These are phyloP conservation scores for Fistulinella cinereoalba DNA, from an alignment of 1,284 basidiomycete genomes.

Conservation along the genomic window DNA sequence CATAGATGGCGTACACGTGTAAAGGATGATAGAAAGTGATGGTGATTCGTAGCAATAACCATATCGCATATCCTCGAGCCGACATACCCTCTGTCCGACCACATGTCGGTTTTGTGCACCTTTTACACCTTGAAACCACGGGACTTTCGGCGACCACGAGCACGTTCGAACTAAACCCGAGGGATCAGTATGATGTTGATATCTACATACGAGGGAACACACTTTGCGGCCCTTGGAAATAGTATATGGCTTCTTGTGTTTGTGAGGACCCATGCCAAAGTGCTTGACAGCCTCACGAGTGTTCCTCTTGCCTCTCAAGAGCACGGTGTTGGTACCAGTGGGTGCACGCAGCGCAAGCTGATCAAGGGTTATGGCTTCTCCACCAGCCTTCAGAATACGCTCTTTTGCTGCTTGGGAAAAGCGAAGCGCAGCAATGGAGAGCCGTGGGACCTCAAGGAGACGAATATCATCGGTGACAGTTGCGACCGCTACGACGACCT, in stretches of 20 bases:
- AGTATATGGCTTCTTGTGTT: conserved; percentile 94
- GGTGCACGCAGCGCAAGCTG: conserved; percentile 94
- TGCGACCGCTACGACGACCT: conserved; percentile 89
- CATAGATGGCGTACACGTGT: conserved; percentile 26
- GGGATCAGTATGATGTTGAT: conserved; percentile 7
- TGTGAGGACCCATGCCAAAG: conserved; percentile 93
- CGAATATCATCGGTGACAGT: conserved; percentile 98
- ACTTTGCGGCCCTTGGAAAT: conserved; percentile 95
- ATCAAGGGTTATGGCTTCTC: conserved; percentile 94
- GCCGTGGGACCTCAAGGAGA: conserved; percentile 83
- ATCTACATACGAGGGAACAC: conserved; percentile 6
- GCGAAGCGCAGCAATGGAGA: conserved; percentile 91
- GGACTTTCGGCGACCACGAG: conserved; percentile 92
- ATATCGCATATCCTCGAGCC: conserved; percentile 27
- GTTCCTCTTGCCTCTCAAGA: conserved; percentile 91
- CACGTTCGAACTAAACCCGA: conserved; percentile 71
- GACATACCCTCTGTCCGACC: conserved; percentile 17
- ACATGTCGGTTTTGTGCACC: conserved; percentile 24
- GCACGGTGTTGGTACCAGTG: conserved; percentile 92
- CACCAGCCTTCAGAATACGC: conserved; percentile 93
- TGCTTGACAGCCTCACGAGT: conserved; percentile 94
- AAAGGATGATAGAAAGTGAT: conserved; percentile 16
- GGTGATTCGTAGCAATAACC: conserved; percentile 22
- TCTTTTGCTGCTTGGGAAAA: conserved; percentile 94
- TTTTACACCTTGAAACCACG: conserved; percentile 85